Percentiles rank a stretch among this genome's conserved stretches.
phyloP scores from a whole-genome alignment of 352 stramenopile species.

The Pythium myriotylum region DNA sequence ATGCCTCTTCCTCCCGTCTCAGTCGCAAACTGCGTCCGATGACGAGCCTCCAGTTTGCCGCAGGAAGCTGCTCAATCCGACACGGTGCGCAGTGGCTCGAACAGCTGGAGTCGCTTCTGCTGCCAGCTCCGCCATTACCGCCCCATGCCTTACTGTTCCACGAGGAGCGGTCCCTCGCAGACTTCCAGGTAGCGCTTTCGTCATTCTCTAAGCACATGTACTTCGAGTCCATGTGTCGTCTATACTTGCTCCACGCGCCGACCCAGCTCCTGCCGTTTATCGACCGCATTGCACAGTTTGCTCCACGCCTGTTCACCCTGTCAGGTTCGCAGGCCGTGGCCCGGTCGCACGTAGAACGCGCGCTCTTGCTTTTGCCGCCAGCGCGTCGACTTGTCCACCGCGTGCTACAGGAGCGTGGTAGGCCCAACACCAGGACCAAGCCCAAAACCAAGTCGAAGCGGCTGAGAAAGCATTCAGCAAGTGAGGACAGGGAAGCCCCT shows the following conservation, averaged over 20 bases:
- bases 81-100: constrained; percentile 68
- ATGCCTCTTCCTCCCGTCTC: constrained; percentile 42
- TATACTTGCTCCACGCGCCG: constrained; percentile 80
- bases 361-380: constrained; percentile 63
- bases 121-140: constrained; percentile 1
- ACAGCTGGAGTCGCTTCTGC: constrained; percentile 73
- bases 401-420: constrained; percentile 16
- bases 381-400: constrained; percentile 46
- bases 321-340: constrained; percentile 36
- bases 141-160: constrained; percentile 85
- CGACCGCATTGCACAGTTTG: constrained; percentile 54
- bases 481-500: not conserved
- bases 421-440: not conserved
- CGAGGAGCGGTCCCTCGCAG: constrained; percentile 65
- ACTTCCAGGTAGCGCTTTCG: constrained; percentile 70
- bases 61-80: constrained; percentile 50
- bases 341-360: constrained; percentile 70
- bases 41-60: constrained; percentile 80
- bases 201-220: constrained; percentile 90
- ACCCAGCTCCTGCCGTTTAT: constrained; percentile 62
- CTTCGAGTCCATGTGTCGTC: constrained; percentile 76
- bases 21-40: constrained; percentile 80
- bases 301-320: constrained; percentile 69
- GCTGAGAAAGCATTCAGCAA: not conserved
- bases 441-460: not conserved